A percentile compares a stretch with the other conserved stretches of the same genome.
Evolutionary conservation across 2,329 filamentous ascomycete species (phyloP).

Genomic region (Fusarium ambrosium): DNA sequence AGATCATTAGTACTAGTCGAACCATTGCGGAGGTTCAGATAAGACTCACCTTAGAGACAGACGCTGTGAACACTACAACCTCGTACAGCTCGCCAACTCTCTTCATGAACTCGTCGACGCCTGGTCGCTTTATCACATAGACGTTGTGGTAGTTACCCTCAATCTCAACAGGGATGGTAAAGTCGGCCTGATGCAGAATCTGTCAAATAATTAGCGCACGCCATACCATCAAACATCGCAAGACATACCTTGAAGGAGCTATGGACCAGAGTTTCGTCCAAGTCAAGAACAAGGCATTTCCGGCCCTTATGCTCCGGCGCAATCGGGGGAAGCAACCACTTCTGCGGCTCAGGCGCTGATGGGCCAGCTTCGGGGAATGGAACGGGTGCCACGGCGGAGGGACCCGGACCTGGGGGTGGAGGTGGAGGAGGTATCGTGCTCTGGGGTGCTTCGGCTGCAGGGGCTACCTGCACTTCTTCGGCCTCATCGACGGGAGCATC

Average conservation of each 20-base stretch:
- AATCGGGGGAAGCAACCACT: constrained; percentile 85
- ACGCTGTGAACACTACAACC: constrained; percentile 98
- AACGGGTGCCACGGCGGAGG: constrained; percentile 57
- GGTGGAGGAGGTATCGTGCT: constrained; percentile 60
- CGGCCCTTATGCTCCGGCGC: constrained; percentile 84
- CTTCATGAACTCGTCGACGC: constrained; percentile 99
- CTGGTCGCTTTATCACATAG: constrained; percentile 99
- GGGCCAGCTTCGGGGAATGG: constrained; percentile 58
- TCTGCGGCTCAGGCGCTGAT: constrained; percentile 60
- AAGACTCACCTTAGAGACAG: constrained; percentile 86
- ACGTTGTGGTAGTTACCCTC: constrained; percentile 99
- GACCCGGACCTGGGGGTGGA: constrained; percentile 62
- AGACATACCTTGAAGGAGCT: constrained; percentile 93
- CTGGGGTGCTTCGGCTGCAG: constrained; percentile 54
- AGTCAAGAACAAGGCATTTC: constrained; percentile 94
- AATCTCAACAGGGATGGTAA: constrained; percentile 98
- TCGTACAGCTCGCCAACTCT: constrained; percentile 97
- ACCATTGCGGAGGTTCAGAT: neutral
- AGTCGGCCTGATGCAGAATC: constrained; percentile 98
- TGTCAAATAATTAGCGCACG: constrained; percentile 57
- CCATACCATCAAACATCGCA: neutral
- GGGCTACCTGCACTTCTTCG: constrained; percentile 58
- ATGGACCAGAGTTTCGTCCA: constrained; percentile 97
- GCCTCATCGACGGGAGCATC: constrained; percentile 69
- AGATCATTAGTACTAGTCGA: constrained; percentile 38